Evolutionary conservation across 1,139 yeast species (phyloP), one percentile per base, ranked within the genome.

Genomic region (Geotrichum candidum): DNA sequence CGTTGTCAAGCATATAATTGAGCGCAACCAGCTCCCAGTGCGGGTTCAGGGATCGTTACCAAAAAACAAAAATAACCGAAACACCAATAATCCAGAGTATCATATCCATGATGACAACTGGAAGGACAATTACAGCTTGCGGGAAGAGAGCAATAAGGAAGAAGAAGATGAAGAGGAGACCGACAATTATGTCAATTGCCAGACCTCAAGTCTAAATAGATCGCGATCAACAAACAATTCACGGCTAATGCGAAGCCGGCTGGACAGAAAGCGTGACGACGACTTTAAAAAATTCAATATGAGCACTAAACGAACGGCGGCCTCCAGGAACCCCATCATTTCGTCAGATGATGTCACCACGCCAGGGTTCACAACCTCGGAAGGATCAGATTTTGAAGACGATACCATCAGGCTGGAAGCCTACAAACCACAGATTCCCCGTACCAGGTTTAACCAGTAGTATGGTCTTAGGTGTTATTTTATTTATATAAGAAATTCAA

Each of bases 201-300:
- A 41, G 7, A 13, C 75, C 72, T 7, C 70, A 70, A 62, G 76
- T 74, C 5, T 66, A 71, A 18, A 62, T 72, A 46, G 72, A 65
- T 23, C 61, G 72, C 55, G 70, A 70, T 56, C 69, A 68, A 50
- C 64, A 56, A 38, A 50, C 54, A 27, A 41, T 41, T 41, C 22
- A 41, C n/a, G 22, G 22, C 48, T 23, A 18, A n/a, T n/a, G 18
- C 48, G 48, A 6, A 7, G 22, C 22, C 48, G 22, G 7, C 23
- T 15, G 7, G 18, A 41, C 48, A 9, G 48, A 9, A 41, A 18
- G 13, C 18, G 48, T 41, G 23, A 41, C 6, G 48, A 41, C 9
- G 48, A 41, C 9, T 41, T 41, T n/a, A 41, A n/a, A 41, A 41
- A 23, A 15, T 41, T n/a, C 9, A 41, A 41, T 10, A 41, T 18